These are phyloP conservation scores for Sugiyamaella paludigena DNA, from an alignment of 1,139 yeast genomes.

Conservation along the genomic window DNA sequence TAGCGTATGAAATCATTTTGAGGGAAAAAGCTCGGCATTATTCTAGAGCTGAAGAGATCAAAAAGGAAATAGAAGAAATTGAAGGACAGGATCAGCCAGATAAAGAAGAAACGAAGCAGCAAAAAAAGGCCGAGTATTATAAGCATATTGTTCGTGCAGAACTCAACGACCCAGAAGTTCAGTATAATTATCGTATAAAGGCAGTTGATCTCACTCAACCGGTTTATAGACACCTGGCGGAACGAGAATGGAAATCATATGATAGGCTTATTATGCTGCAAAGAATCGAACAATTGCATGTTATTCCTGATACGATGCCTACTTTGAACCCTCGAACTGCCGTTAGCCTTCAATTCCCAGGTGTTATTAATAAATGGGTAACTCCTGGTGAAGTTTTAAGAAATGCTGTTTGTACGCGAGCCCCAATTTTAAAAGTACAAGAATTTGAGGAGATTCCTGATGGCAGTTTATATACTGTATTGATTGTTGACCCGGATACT, in stretches of 20 bases:
- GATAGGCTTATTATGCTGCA: slow-evolving; percentile 77
- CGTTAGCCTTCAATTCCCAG: slow-evolving; percentile 68
- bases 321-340: slow-evolving; percentile 82
- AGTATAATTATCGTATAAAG: slow-evolving; percentile 55
- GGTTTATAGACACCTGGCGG: slow-evolving; percentile 68
- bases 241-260: slow-evolving; percentile 68
- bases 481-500: slow-evolving; percentile 87
- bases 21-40: slow-evolving; percentile 40
- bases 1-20: slow-evolving; percentile 62
- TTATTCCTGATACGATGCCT: slow-evolving; percentile 92
- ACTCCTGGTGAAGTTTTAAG: slow-evolving; percentile 78
- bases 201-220: slow-evolving; percentile 69
- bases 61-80: slow-evolving; percentile 25
- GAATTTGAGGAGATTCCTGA: slow-evolving; percentile 60
- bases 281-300: slow-evolving; percentile 78
- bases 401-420: slow-evolving; percentile 64
- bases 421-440: slow-evolving; percentile 73
- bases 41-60: slow-evolving; percentile 33
- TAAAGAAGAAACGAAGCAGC: slow-evolving; percentile 14
- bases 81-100: slow-evolving; percentile 5
- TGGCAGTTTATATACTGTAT: slow-evolving; percentile 61
- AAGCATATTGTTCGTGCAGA: slow-evolving; percentile 54
- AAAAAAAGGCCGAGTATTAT: slow-evolving; percentile 21
- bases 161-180: slow-evolving; percentile 74
- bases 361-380: slow-evolving; percentile 65